Evolutionary conservation across 2,329 filamentous ascomycete genomes (phyloP).

Genomic region (Aspergillus pseudonomiae): DNA sequence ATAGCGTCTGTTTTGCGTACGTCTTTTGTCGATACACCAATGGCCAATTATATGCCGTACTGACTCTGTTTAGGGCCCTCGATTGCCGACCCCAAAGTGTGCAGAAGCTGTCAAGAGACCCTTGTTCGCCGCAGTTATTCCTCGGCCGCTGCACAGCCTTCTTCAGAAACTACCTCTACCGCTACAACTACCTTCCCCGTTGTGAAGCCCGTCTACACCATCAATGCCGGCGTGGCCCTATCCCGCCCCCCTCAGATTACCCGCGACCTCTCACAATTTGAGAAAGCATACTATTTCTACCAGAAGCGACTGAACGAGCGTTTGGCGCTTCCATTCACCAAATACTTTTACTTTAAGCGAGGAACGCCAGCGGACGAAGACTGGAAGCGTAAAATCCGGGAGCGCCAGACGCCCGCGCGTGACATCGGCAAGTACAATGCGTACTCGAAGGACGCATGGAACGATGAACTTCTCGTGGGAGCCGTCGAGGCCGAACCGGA

Average conservation of each 20-base stretch:
- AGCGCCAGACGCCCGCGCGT: constrained; percentile 75
- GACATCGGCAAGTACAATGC: constrained; percentile 86
- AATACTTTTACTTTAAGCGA: constrained; percentile 93
- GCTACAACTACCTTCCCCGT: constrained; percentile 30
- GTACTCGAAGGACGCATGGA: constrained; percentile 76
- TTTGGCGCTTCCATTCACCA: constrained; percentile 80
- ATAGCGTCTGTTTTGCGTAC: constrained; percentile 43
- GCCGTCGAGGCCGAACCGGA: constrained; percentile 68
- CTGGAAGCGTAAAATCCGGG: constrained; percentile 83
- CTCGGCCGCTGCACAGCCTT: constrained; percentile 44
- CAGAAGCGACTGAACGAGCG: constrained; percentile 96
- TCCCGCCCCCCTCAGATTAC: constrained; percentile 88
- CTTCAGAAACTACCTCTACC: constrained; percentile 37
- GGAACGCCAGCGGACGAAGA: constrained; percentile 82
- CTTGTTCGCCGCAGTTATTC: constrained; percentile 44
- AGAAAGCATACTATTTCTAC: constrained; percentile 93
- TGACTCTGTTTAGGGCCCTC: constrained; percentile 34
- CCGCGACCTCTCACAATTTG: constrained; percentile 79
- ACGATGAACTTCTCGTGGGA: constrained; percentile 84
- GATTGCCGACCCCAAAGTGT: constrained; percentile 43
- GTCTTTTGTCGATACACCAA: constrained; percentile 16
- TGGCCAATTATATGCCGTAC: constrained; percentile 15
- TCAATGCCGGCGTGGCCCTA: constrained; percentile 74
- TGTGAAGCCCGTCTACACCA: constrained; percentile 45
- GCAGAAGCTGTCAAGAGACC: constrained; percentile 48